A percentile compares a stretch with the other conserved stretches of the same genome.
Evolutionary conservation across 768 basidiomycete species (phyloP).

Genomic region (Termitomyces sp.): DNA sequence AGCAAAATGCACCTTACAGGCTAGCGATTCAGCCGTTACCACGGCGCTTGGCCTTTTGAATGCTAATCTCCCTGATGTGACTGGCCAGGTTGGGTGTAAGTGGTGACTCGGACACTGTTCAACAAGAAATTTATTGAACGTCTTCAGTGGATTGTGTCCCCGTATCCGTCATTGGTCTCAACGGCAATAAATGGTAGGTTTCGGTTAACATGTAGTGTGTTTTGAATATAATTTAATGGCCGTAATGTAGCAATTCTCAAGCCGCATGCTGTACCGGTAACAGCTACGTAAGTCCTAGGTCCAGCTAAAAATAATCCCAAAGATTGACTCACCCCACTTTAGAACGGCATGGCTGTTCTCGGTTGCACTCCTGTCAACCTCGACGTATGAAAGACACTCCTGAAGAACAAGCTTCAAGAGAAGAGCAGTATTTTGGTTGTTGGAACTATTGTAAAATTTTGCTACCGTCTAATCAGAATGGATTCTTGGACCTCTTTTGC

Average conservation of each 20-base stretch:
- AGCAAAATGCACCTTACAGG: background rate
- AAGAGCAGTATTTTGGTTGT: too few relatives aligned
- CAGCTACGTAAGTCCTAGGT: conserved; percentile 10
- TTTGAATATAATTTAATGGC: background rate
- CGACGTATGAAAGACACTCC: background rate
- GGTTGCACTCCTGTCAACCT: conserved; percentile 7
- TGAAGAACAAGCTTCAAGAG: too few relatives aligned
- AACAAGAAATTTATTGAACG: background rate
- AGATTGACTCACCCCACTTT: background rate
- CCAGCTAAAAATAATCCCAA: background rate
- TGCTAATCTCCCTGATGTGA: conserved; percentile 1
- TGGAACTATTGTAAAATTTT: too few relatives aligned
- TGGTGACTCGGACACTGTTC: too few relatives aligned
- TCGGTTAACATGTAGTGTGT: background rate
- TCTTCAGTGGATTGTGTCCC: conserved; percentile 10
- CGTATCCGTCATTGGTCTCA: conserved; percentile 5
- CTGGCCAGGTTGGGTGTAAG: conserved; percentile 12
- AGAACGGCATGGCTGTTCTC: conserved; percentile 6
- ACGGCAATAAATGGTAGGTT: conserved; percentile 12
- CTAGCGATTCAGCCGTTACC: background rate
- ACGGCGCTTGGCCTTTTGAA: conserved; percentile 3
- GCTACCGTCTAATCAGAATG: too few relatives aligned
- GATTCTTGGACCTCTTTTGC: too few relatives aligned
- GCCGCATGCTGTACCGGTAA: conserved; percentile 16
- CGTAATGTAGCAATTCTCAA: conserved; percentile 7